Base-by-base conservation (phyloP, 2,329 filamentous ascomycete species). In the Neonectria magnoliae region DNA sequence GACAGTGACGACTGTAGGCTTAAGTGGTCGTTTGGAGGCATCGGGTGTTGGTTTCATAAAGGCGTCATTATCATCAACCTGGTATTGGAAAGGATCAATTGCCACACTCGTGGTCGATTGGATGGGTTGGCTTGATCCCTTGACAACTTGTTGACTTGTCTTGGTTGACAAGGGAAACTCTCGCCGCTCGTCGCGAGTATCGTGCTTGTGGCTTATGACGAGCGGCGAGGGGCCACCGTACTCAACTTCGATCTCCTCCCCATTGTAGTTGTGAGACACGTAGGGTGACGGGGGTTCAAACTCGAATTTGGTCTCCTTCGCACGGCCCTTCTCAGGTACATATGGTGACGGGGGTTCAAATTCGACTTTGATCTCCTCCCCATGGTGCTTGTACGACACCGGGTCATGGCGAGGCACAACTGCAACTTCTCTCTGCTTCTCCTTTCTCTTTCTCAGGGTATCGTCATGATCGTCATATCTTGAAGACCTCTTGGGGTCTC, bases 1-100 rank as follows among this genome's bases (percentile, higher is more conserved):
- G 51, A 88, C 82, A 2, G 85, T 87, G 44, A 85, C 78, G 48
- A 89, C 77, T 63, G 80, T 80, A 7, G 84, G 86, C 4, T 84
- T 85, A 64, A 84, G 68, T 2, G 84, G 81, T 52, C 81, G 79
- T 41, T 75, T 73, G 1, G 82, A 80, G 13, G 79, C 81, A 22
- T 75, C 72, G 60, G 61, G 76, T 71, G 33, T 75, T 68, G 3
- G 82, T 10, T 83, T 84, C 53, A 79, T 76, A 64, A 87, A 87
- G n/a, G 82, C 82, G 71, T 85, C 82, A 64, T 85, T 82, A 64
- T 85, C 80, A 45, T 81, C 68, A 65, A 89, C 84, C 75, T 86
- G 87, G 72, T 81, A 90, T 73, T 88, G 82, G 74, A 90, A 89
- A 18, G 87, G 86, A 76, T 90, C 84, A 72, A 86, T 75, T 54